Evolutionary conservation across 192 early-diverging fungal species (phyloP).

Genomic region (Coemansia pectinata): DNA sequence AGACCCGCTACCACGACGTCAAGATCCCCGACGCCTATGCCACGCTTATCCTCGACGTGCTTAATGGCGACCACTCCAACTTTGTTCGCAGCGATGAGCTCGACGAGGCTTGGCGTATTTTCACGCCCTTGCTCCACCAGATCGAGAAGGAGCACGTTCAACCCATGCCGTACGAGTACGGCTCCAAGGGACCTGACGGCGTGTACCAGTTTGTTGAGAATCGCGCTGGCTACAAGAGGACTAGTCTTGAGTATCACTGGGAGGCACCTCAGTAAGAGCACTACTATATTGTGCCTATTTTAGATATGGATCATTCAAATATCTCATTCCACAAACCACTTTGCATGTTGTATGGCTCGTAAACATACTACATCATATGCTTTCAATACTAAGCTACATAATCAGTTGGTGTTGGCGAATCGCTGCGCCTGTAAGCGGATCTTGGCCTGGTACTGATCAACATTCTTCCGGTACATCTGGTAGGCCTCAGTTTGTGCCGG

Average conservation of each 20-base stretch:
- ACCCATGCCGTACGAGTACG: conserved; percentile 74
- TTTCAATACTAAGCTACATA: background rate
- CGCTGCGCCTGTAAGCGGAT: conserved; percentile 62
- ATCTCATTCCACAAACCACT: conserved; percentile 3
- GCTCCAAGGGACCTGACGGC: conserved; percentile 75
- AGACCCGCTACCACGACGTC: conserved; percentile 76
- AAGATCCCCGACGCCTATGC: conserved; percentile 97
- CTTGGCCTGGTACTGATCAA: conserved; percentile 56
- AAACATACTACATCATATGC: background rate
- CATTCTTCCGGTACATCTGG: conserved; percentile 54
- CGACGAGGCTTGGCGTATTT: conserved; percentile 94
- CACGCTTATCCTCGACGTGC: conserved; percentile 83
- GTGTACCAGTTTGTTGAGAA: conserved; percentile 64
- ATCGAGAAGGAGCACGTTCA: conserved; percentile 66
- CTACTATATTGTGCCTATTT: background rate
- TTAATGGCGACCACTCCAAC: conserved; percentile 90
- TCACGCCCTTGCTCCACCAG: conserved; percentile 89
- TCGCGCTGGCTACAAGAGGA: conserved; percentile 43
- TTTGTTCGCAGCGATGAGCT: conserved; percentile 90
- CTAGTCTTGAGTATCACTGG: conserved; percentile 43
- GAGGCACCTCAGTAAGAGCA: conserved; percentile 29
- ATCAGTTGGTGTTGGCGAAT: conserved; percentile 19
- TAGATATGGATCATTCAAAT: background rate
- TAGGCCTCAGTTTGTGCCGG: conserved; percentile 68
- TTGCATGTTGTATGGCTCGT: background rate